These are phyloP conservation scores for Kurtzmaniella natalensis DNA, from an alignment of 1,139 yeast species.

Conservation along the genomic window DNA sequence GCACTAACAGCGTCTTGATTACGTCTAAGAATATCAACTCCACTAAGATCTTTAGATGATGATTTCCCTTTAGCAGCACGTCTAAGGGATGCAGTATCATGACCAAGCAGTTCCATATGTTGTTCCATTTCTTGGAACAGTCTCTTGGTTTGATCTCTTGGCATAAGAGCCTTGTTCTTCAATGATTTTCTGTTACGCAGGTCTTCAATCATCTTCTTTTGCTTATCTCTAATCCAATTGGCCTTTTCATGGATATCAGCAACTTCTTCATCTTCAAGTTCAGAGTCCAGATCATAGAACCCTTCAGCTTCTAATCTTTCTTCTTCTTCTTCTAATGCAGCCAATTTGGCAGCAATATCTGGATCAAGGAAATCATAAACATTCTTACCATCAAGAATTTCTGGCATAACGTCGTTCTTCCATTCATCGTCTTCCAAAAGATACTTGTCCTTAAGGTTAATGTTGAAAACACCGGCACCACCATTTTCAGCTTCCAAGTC, in stretches of 20 bases:
- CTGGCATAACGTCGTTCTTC: slow-evolving; percentile 98
- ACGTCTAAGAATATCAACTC: slow-evolving; percentile 69
- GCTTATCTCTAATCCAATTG: slow-evolving; percentile 91
- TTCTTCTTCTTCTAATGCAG: slow-evolving; percentile 96
- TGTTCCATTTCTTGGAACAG: slow-evolving; percentile 76
- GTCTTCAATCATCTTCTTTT: slow-evolving; percentile 86
- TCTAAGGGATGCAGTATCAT: slow-evolving; percentile 68
- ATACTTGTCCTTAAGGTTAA: slow-evolving; percentile 88
- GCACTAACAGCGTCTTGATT: slow-evolving; percentile 40
- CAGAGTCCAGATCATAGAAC: slow-evolving; percentile 81
- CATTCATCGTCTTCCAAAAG: slow-evolving; percentile 92
- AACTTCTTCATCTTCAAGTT: slow-evolving; percentile 50
- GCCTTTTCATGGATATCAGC: slow-evolving; percentile 84
- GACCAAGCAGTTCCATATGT: slow-evolving; percentile 86
- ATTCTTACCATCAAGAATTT: slow-evolving; percentile 90
- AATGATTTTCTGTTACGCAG: slow-evolving; percentile 84
- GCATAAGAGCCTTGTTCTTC: slow-evolving; percentile 87
- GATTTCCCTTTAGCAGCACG: slow-evolving; percentile 33
- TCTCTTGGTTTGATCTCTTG: slow-evolving; percentile 83
- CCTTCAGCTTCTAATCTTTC: slow-evolving; percentile 92
- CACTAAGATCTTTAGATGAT: slow-evolving; percentile 48
- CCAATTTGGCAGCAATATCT: slow-evolving; percentile 87
- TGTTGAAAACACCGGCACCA: slow-evolving; percentile 97
- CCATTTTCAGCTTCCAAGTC: slow-evolving; percentile 94
- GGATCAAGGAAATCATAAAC: slow-evolving; percentile 97